These are phyloP conservation scores for Boletus rufocinnamomeus DNA, from an alignment of 768 basidiomycete species.

Conservation along the genomic window DNA sequence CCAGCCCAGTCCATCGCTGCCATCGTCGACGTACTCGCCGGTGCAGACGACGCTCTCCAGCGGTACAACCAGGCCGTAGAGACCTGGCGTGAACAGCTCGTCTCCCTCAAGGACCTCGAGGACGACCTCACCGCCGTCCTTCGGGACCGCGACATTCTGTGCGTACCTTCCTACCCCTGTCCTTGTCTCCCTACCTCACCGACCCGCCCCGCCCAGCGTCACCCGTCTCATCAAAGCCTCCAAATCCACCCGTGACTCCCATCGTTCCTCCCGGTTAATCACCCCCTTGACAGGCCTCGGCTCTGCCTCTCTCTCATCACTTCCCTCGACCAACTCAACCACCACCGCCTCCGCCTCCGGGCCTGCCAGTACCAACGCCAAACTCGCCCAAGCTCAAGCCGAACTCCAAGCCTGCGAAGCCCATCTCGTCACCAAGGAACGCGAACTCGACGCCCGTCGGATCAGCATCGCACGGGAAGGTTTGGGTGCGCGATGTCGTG, in stretches of 20 bases:
- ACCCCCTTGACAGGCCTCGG: conserved; percentile 27
- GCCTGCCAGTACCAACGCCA: conserved; percentile 35
- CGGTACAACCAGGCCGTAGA: conserved; percentile 63
- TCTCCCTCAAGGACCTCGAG: conserved; percentile 62
- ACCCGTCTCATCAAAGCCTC: conserved; percentile 80
- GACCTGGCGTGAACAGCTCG: conserved; percentile 63
- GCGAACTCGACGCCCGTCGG: conserved; percentile 55
- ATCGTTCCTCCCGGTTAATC: conserved; percentile 34
- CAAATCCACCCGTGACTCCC: conserved; percentile 47
- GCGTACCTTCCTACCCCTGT: conserved; percentile 31
- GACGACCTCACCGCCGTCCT: conserved; percentile 71
- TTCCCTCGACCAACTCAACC: conserved; percentile 36
- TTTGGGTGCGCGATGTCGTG: conserved; percentile 59
- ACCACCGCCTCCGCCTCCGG: conserved; percentile 23
- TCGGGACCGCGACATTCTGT: conserved; percentile 79
- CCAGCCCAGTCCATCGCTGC: conserved; percentile 29
- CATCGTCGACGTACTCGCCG: conserved; percentile 58
- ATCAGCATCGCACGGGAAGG: conserved; percentile 61
- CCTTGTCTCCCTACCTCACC: not conserved
- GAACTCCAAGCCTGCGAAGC: conserved; percentile 84
- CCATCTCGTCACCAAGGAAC: conserved; percentile 70
- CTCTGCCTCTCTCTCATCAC: conserved; percentile 48
- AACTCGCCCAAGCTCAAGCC: conserved; percentile 66
- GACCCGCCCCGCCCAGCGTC: conserved; percentile 46
- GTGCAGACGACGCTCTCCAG: conserved; percentile 68